Base-by-base conservation (phyloP, 441 rosid genomes). In the Erodium trifolium region DNA sequence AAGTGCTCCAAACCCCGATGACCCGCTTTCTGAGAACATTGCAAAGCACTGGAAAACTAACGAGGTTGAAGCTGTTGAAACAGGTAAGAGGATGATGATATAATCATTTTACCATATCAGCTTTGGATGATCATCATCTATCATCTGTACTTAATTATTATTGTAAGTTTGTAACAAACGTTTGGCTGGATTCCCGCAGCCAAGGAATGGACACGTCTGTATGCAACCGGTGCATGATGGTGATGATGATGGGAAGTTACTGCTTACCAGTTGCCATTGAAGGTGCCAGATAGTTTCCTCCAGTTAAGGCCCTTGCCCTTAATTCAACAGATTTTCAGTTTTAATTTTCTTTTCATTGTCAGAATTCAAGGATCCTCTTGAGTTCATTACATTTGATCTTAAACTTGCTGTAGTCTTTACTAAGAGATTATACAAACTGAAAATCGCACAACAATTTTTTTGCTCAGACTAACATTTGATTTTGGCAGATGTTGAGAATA, bases 1-100 rank as follows among this genome's bases (percentile, higher is more conserved):
- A 59, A 94, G 99, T 70, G 99, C 99, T 67, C 99, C 99, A n/a
- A 94, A 94, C 83, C 99, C 99, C 0, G 99, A 94, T 68, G 99
- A 94, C 79, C 99, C 99, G 5, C 94, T 94, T 4, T 94, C 99
- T 0, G 99, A 94, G 84, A 94, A 90, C 86, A 90, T 94, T 53
- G 99, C 99, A 5, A 94, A 94, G 88, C 99, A 94, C 72, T 94
- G 99, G 99, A 94, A 92, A 82, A 80, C 93, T 2, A 87, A 94
- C 62, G 99, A 94, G 78, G 91, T 82, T 0, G 99, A 94, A 82
- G 99, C 99, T 43, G 99, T 94, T 45, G 99, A 92, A 82, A 92
- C 99, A 78, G 99, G 99, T 90, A 43, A 11, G 7, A 11, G 49
- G 27, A 43, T 1, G 27, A 43, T 1, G 49, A 43, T 8, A 11